These are phyloP conservation scores for Rubus idaeus DNA, from an alignment of 306 rosid species.

Conservation along the genomic window DNA sequence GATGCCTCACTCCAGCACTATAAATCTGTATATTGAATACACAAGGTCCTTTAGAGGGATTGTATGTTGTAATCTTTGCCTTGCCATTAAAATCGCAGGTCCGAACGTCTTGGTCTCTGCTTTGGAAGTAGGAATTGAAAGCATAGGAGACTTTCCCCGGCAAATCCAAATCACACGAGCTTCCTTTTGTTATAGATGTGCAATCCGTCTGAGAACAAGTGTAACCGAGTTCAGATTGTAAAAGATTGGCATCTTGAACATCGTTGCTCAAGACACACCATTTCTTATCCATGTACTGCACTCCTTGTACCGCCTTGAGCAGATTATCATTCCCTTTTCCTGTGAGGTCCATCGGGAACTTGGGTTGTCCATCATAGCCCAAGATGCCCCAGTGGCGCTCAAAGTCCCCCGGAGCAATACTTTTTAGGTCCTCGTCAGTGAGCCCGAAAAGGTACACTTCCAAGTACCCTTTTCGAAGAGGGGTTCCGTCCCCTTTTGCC, in stretches of 20 bases:
- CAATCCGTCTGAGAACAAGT: slow-evolving; percentile 67
- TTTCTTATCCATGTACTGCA: slow-evolving; percentile 45
- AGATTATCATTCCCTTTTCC: slow-evolving; percentile 41
- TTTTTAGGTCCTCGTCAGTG: slow-evolving; percentile 59
- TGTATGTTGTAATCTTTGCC: slow-evolving; percentile 36
- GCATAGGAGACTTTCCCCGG: slow-evolving; percentile 51
- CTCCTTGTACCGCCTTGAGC: slow-evolving; percentile 58
- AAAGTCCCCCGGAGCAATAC: slow-evolving; percentile 56
- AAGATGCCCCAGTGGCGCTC: slow-evolving; percentile 95
- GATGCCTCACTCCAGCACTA: slow-evolving; percentile 37
- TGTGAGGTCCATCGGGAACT: slow-evolving; percentile 56
- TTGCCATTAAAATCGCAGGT: slow-evolving; percentile 49
- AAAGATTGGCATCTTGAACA: neutral
- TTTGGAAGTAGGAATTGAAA: slow-evolving; percentile 62
- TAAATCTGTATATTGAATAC: slow-evolving; percentile 45
- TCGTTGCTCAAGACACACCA: slow-evolving; percentile 53
- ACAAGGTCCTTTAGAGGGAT: slow-evolving; percentile 49
- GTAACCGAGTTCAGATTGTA: slow-evolving; percentile 8
- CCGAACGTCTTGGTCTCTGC: slow-evolving; percentile 57
- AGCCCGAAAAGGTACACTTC: slow-evolving; percentile 56
- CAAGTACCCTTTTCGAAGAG: slow-evolving; percentile 36
- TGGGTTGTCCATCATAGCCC: slow-evolving; percentile 54
- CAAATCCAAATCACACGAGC: slow-evolving; percentile 43
- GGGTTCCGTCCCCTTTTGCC: slow-evolving; percentile 48
- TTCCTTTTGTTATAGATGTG: slow-evolving; percentile 37